Evolutionary conservation across 2,329 filamentous ascomycete species (phyloP).

Genomic region (Microascus cirrosus): DNA sequence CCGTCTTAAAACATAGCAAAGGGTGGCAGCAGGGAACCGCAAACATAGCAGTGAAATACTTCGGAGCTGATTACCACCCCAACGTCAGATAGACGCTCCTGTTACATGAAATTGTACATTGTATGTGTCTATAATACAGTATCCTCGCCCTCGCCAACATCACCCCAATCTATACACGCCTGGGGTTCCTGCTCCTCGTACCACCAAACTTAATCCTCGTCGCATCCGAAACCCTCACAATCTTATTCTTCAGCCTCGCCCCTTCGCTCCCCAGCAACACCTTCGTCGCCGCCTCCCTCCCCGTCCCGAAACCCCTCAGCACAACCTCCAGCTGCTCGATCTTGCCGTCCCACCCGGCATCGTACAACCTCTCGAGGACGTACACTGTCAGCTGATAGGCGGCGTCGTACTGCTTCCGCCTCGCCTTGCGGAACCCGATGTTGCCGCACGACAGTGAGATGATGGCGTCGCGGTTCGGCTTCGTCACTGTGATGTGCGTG

Average conservation of each 20-base stretch:
- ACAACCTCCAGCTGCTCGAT: constrained; percentile 72
- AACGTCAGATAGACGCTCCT: not conserved
- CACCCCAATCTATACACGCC: constrained; percentile 46
- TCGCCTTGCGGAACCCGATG: constrained; percentile 79
- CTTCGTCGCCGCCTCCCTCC: constrained; percentile 83
- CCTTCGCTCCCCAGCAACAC: constrained; percentile 81
- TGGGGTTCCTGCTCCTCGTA: constrained; percentile 71
- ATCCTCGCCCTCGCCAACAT: not conserved
- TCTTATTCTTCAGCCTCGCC: constrained; percentile 58
- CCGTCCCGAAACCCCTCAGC: constrained; percentile 74
- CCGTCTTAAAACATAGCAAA: not conserved
- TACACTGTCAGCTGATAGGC: constrained; percentile 83
- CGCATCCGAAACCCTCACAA: constrained; percentile 70
- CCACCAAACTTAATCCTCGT: constrained; percentile 95
- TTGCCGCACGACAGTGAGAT: constrained; percentile 76
- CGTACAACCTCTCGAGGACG: constrained; percentile 73
- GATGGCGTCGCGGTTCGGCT: constrained; percentile 68
- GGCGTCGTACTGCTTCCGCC: constrained; percentile 76
- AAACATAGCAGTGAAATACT: not conserved
- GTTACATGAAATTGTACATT: not conserved
- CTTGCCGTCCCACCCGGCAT: constrained; percentile 64
- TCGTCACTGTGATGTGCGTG: constrained; percentile 82
- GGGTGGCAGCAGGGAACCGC: not conserved
- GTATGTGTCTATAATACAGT: not conserved
- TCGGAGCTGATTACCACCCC: not conserved